A percentile compares a stretch with the other conserved stretches of the same genome.
Evolutionary conservation across 805 yeast genomes (phyloP).

Genomic region (Saccharomycopsis babjevae): DNA sequence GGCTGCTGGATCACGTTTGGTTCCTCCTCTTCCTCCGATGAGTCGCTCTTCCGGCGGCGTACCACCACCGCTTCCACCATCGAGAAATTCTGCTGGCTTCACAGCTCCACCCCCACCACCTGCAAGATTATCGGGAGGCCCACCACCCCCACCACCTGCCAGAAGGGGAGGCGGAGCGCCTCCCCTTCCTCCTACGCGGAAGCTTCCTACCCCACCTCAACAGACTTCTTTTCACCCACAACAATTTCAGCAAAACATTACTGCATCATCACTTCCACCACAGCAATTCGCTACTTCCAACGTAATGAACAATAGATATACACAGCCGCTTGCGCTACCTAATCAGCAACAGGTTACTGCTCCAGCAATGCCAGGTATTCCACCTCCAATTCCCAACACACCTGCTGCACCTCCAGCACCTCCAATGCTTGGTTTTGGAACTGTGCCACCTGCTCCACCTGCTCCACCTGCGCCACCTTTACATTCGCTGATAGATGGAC

Average conservation of each 20-base stretch:
- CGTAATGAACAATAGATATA: background rate
- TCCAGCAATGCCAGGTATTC: background rate
- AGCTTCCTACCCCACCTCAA: slow-evolving; percentile 1
- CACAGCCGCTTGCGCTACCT: background rate
- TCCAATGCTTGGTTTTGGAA: slow-evolving; percentile 17
- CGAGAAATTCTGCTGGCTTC: background rate
- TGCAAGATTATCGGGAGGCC: background rate
- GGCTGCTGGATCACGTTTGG: background rate
- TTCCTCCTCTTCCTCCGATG: background rate
- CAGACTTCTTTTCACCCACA: slow-evolving; percentile 2
- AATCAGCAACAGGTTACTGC: background rate
- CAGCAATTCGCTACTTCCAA: background rate
- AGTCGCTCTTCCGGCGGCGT: background rate
- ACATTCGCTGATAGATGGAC: slow-evolving; percentile 21
- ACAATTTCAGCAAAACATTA: background rate
- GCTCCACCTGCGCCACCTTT: slow-evolving; percentile 25
- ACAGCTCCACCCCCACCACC: slow-evolving; percentile 5
- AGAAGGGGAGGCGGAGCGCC: slow-evolving; percentile 7
- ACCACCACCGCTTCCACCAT: slow-evolving; percentile 3
- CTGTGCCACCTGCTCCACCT: slow-evolving; percentile 18
- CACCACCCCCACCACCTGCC: slow-evolving; percentile 11
- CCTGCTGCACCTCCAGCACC: slow-evolving; percentile 13
- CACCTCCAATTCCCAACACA: background rate
- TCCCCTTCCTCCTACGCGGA: slow-evolving; percentile 18
- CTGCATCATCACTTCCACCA: background rate